Base-by-base conservation (phyloP, 2,329 filamentous ascomycete genomes). In the Colletotrichum sp. region DNA sequence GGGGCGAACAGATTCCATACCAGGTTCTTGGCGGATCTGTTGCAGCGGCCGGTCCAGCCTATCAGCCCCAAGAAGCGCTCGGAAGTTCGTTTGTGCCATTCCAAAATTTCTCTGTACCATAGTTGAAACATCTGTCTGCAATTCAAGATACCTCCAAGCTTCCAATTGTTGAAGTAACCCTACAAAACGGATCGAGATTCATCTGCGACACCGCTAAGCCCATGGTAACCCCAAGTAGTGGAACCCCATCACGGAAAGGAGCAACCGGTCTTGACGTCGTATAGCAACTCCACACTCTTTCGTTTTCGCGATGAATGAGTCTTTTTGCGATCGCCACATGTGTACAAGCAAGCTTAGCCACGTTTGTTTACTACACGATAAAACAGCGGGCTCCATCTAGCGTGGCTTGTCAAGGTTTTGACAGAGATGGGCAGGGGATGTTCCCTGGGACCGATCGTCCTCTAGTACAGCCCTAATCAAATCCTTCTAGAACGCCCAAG, bases 31-130 rank as follows among this genome's bases (percentile, higher is more conserved):
- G 69, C 18, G 32, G 69, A 7, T 48, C 72, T 39, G 68, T 72
- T 15, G 6, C 68, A 15, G 21, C 73, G 8, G 43, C 69, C 24
- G 64, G 57, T 28, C 28, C 39, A 7, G 24, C 57, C 2, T 75
- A 72, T 34, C 64, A 48, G 26, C 4, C 63, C 2, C 52, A 65
- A 36, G 72, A 74, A 26, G 72, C 48, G 12, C 48, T 74, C 8
- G 66, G 39, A 9, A 43, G 55, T 28, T 34, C 73, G 7, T 75
- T 57, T 57, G 36, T 73, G 21, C 64, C 65, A 34, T 75, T 67
- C 5, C 73, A 75, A n/a, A 68, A 48, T 28, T 75, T 75, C 32
- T 67, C 73, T 68, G 73, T 75, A 68, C 21, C 65, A 67, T 75
- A 75, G 73, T 36, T 67, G 30, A 30, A 36, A 36, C 66, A 32